Conservation (phyloP, 2,329 filamentous ascomycete genomes). For the Sclerotinia subarctica region DNA sequence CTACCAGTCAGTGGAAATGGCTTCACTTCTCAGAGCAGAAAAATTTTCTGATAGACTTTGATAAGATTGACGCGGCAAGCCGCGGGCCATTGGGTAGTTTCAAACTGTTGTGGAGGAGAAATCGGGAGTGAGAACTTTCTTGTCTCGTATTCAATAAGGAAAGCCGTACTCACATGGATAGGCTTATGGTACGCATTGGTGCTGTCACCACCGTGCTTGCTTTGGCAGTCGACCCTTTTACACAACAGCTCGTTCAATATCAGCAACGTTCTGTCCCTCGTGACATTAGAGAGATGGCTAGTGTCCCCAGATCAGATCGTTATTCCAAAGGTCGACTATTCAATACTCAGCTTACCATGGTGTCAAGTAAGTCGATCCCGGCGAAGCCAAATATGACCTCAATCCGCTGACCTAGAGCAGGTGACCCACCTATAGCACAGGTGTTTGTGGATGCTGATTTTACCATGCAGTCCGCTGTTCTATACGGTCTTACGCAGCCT, state of each 20-base stretch:
- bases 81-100: conserved; percentile 12
- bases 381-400: not conserved
- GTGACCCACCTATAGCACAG: not conserved
- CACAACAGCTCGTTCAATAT: conserved; percentile 10
- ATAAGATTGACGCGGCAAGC: conserved; percentile 10
- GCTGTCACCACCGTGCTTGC: conserved; percentile 2
- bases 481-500: conserved; percentile 7
- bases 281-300: not conserved
- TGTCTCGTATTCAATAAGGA: not conserved
- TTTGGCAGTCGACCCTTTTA: conserved; percentile 8
- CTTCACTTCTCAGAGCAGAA: conserved; percentile 7
- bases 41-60: not conserved
- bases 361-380: not conserved
- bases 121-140: not conserved
- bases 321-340: conserved; percentile 2
- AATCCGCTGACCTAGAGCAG: not conserved
- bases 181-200: conserved; percentile 8
- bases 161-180: not conserved
- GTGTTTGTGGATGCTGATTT: not conserved
- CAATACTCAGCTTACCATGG: not conserved
- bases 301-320: not conserved
- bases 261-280: conserved; percentile 2
- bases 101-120: conserved; percentile 7
- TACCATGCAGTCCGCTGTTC: conserved; percentile 4
- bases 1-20: conserved; percentile 12